phyloP scores from a whole-genome alignment of 23 red algal genomes.

The Agarophyton chilense region DNA sequence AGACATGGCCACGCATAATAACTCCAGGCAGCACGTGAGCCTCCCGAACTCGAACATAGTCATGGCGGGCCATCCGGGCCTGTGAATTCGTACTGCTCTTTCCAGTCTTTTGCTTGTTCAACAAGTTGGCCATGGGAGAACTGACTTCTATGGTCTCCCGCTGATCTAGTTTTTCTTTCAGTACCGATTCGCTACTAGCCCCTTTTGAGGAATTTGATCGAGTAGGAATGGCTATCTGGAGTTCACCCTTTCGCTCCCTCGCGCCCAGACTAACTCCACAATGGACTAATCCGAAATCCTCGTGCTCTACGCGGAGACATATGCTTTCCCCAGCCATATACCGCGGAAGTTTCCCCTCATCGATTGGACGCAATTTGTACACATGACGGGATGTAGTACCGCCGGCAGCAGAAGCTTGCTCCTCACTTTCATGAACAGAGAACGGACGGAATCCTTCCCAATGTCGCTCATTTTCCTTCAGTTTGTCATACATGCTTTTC shows the following conservation, averaged over 20 bases:
- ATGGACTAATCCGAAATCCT: slow-evolving; percentile 18
- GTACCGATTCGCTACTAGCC: not conserved
- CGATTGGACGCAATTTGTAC: not conserved
- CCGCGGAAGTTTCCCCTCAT: not conserved
- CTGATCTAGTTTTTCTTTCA: slow-evolving; percentile 11
- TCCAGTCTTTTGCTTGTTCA: not conserved
- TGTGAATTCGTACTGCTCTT: not conserved
- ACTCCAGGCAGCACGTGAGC: not conserved
- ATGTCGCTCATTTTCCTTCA: not conserved
- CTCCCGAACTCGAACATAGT: not conserved
- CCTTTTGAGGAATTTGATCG: not conserved
- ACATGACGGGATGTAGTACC: not conserved
- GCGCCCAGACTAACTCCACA: not conserved
- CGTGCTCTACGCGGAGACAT: not conserved
- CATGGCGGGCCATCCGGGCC: not conserved
- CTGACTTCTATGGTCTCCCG: not conserved
- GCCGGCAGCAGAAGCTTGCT: not conserved
- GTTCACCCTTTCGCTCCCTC: not conserved
- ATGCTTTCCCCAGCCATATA: slow-evolving; percentile 8
- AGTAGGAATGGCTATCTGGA: not conserved
- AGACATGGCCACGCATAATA: not conserved
- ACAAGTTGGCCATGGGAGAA: slow-evolving; percentile 2
- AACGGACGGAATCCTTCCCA: slow-evolving; percentile 49
- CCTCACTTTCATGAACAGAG: not conserved
- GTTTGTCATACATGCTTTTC: slow-evolving; percentile 18